Base-by-base conservation (phyloP, 1,284 basidiomycete genomes). In the Irpex sp. region DNA sequence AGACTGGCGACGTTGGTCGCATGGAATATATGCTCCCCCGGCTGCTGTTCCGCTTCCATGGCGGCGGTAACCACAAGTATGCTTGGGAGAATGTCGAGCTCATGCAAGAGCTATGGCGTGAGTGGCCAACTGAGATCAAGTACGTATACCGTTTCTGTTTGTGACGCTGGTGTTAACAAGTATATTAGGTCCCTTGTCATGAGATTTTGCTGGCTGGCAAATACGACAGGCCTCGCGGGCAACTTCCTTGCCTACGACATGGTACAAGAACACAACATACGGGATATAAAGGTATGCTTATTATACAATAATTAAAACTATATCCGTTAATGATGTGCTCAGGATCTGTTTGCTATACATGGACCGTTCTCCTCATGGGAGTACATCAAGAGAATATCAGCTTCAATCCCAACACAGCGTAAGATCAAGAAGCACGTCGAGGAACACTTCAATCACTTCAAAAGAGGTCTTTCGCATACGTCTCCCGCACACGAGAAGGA, bases 181-280 rank as follows among this genome's bases (percentile, higher is more conserved):
- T 3, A 19, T 57, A 14, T 51, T 73, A 71, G 37, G 58, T 65
- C 77, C 0, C 62, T 66, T 4, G 39, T 42, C 39, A 42, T 42
- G 39, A 19, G 71, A 6, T 65, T 74, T 56, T 74, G 73, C 59
- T 77, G 75, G 76, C 57, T 78, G 0, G 62, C 74, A 5, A 78
- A 78, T 58, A 60, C 61, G 0, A 66, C 67, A 3, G 75, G 74
- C 3, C 66, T 67, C 12, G 67, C 48, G 8, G 39, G 66, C 33
- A 54, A 45, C 8, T 73, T 68, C 42, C 6, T 56, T 4, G 49
- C 65, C 0, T 52, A 64, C 28, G 67, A 69, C 36, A 39, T 58
- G 6, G 58, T 51, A 16, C 58, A 63, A 53, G 68, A 69, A 59
- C 64, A 65, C 16, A 64, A 61, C 56, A 61, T 68, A 7, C 37